Evolutionary conservation across 1,284 basidiomycete species (phyloP).

Genomic region (Trichosporon asahii): DNA sequence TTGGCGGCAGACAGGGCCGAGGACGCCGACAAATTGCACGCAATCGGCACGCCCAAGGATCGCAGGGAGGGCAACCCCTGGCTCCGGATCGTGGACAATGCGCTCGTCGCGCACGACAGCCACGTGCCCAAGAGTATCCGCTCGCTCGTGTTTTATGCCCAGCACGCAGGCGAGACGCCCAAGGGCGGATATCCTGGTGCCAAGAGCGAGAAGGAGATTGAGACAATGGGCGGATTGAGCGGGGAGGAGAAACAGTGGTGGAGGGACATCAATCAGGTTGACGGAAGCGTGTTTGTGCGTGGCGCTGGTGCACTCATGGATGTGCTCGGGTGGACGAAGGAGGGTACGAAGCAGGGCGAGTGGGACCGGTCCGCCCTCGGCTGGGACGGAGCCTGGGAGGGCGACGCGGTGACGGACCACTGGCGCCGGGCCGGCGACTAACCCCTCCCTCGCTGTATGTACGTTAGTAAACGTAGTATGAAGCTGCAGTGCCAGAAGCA

Average conservation of each 20-base stretch:
- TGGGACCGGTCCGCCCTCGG: constrained; percentile 66
- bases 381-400: constrained; percentile 66
- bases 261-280: constrained; percentile 54
- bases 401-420: background rate
- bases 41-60: constrained; percentile 26
- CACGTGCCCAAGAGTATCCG: constrained; percentile 64
- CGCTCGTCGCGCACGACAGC: constrained; percentile 59
- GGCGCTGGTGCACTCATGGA: constrained; percentile 63
- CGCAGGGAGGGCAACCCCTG: constrained; percentile 58
- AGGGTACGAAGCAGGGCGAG: constrained; percentile 51
- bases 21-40: constrained; percentile 15
- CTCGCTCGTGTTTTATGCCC: constrained; percentile 58
- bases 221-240: constrained; percentile 53
- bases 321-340: constrained; percentile 61
- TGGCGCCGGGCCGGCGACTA: background rate
- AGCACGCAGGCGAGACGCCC: constrained; percentile 56
- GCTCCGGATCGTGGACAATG: constrained; percentile 59
- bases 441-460: no score
- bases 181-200: constrained; percentile 56
- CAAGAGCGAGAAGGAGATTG: constrained; percentile 39
- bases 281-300: constrained; percentile 64
- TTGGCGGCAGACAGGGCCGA: background rate
- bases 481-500: no score
- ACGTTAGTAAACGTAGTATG: no score
- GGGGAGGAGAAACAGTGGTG: constrained; percentile 44